Evolutionary conservation across 345 rosid genomes (phyloP).

Genomic region (Aegle marmelos): DNA sequence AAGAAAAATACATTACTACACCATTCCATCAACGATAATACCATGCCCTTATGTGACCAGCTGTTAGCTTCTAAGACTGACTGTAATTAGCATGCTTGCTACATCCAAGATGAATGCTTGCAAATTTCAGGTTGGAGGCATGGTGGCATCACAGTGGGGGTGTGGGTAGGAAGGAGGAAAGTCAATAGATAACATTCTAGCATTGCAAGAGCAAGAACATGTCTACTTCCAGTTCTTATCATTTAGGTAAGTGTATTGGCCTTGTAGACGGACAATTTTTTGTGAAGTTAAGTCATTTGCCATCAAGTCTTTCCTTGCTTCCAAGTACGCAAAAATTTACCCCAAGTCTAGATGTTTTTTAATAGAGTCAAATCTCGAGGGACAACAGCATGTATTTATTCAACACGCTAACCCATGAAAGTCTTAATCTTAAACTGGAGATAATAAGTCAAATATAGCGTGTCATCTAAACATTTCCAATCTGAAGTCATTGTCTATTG

Average conservation of each 20-base stretch:
- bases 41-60: not conserved
- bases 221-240: not conserved
- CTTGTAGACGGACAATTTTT: not conserved
- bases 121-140: not conserved
- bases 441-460: not conserved
- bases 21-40: not conserved
- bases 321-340: not conserved
- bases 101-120: not conserved
- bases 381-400: not conserved
- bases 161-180: not conserved
- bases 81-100: not conserved
- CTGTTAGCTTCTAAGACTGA: not conserved
- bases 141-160: not conserved
- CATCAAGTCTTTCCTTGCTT: not conserved
- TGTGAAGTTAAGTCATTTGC: not conserved
- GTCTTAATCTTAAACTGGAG: not conserved
- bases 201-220: not conserved
- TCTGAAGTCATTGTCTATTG: not conserved
- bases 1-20: slow-evolving; percentile 14
- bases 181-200: not conserved
- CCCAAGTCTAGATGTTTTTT: not conserved
- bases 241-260: not conserved
- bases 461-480: not conserved
- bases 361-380: not conserved
- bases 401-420: not conserved